Base-by-base conservation (phyloP, 1,284 basidiomycete genomes). In the Leccinum fuscescens region DNA sequence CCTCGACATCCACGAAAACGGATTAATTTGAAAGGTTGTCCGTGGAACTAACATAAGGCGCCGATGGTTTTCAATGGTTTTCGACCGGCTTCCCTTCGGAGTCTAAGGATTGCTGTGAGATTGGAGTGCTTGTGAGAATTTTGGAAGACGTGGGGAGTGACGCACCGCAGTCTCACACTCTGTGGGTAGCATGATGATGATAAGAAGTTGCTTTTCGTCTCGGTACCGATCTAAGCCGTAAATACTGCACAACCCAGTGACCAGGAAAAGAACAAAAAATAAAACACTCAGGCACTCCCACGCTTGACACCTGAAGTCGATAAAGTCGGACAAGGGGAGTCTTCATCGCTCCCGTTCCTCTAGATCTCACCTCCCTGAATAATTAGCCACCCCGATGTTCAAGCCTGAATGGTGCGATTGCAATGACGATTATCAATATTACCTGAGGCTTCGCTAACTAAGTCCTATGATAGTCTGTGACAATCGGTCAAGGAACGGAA, bases 31-130 rank as follows among this genome's bases (percentile, higher is more conserved):
- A 33, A 54, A 35, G 5, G 6, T 17, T 8, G 9, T 15, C 15
- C 50, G 44, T 46, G 17, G 17, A 54, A 22, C 20, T 14, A 37
- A 56, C 31, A 35, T 15, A 27, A 51, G 20, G 14, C 6, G 4
- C 39, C 39, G 11, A 42, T 42, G 39, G 39, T 17, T 42, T 6
- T 20, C 27, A n/a, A 8, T 29, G 12, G 12, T 8, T 29, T 11
- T 44, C 31, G 39, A 31, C 55, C 58, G 27, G 61, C 64, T 6
- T 22, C 20, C 51, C 49, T 54, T 53, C 33, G n/a, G 53, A 31
- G 29, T 29, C 15, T 22, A n/a, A 46, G 3, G 29, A 42, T 20
- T 27, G 33, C 42, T n/a, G n/a, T 9, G 33, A 39, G 31, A 42
- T 48, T 8, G 29, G 24, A 24, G 5, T 9, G 17, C 49, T 49